These are phyloP conservation scores for Achlya hypogyna DNA, from an alignment of 352 stramenopile species.

Conservation along the genomic window DNA sequence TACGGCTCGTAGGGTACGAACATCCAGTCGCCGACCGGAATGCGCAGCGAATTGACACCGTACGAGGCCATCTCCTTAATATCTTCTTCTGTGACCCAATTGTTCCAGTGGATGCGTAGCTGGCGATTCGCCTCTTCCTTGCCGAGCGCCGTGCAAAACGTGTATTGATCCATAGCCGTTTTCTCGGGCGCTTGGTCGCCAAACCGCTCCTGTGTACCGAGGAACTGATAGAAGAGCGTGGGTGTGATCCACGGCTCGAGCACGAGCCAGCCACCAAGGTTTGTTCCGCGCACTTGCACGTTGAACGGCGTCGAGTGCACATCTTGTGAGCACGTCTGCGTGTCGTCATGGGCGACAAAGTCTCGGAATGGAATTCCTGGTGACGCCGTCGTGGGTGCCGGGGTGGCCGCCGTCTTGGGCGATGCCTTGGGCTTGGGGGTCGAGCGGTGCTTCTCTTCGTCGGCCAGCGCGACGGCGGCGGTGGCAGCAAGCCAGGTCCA, in stretches of 20 bases:
- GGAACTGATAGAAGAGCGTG: conserved; percentile 93
- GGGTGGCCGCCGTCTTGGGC: neutral
- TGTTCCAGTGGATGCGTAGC: conserved; percentile 87
- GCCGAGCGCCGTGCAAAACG: conserved; percentile 83
- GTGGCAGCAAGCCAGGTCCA: neutral
- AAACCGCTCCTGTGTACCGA: conserved; percentile 66
- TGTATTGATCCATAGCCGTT: conserved; percentile 89
- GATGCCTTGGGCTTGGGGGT: neutral
- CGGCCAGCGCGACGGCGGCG: neutral
- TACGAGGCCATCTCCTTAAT: conserved; percentile 75
- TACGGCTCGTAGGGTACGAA: conserved; percentile 91
- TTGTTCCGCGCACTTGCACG: conserved; percentile 82
- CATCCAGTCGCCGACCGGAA: conserved; percentile 94
- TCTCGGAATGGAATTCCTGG: conserved; percentile 27
- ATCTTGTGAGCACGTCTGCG: conserved; percentile 57
- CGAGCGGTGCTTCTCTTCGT: neutral
- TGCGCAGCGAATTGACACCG: conserved; percentile 72
- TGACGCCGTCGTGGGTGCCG: neutral
- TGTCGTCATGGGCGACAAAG: conserved; percentile 51
- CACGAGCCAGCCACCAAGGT: conserved; percentile 93
- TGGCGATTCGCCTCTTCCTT: conserved; percentile 89
- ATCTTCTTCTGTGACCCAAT: conserved; percentile 90
- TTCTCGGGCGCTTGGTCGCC: conserved; percentile 68
- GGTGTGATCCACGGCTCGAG: conserved; percentile 95
- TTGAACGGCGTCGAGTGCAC: conserved; percentile 66